Base-by-base conservation (phyloP, 495 filamentous ascomycete species). In the Neurospora sp. region DNA sequence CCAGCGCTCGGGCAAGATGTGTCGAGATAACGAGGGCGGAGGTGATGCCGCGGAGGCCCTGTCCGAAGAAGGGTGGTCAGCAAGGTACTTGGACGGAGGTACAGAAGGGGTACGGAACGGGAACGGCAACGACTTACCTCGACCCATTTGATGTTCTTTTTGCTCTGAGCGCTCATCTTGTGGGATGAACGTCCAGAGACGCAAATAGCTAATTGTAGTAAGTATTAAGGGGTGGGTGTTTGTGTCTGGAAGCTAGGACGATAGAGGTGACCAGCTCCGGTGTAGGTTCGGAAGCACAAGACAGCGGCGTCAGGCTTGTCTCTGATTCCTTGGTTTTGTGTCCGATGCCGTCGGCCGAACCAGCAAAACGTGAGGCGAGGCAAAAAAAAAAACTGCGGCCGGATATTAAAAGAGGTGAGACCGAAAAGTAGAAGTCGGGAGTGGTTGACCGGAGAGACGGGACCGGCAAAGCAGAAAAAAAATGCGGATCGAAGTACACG, bases 1-100 rank as follows among this genome's bases (percentile, higher is more conserved):
- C 86, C 80, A 87, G 86, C 7, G 86, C 88, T 54, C 89, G 83
- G 48, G 86, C 83, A n/a, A 92, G 81, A 77, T 92, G 90, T 69
- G 89, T 91, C 70, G 86, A 78, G 48, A 91, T 86, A 66, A 92
- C 89, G 44, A 90, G 83, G 70, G 88, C 84, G 9, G 90, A 91
- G n/a, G 89, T 89, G 46, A 91, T 81, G 44, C 90, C 90, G 72
- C 90, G 85, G 3, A 92, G 83, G 59, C 90, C 90, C 89, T 90
- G 77, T 62, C 3, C 4, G 8, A 41, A 72, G 62, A 62, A 59
- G 72, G n/a, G 31, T 62, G 42, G 62, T 37, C 41, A 7, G 31
- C 39, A 72, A 44, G 46, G 37, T 39, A 69, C 31, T n/a, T 23
- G 12, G 7, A 69, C 44, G 16, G 31, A 37, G 12, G 11, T 31